Evolutionary conservation across 768 basidiomycete species (phyloP), one percentile per base, ranked within the genome.

Genomic region (Macrolepiota dolichaula): DNA sequence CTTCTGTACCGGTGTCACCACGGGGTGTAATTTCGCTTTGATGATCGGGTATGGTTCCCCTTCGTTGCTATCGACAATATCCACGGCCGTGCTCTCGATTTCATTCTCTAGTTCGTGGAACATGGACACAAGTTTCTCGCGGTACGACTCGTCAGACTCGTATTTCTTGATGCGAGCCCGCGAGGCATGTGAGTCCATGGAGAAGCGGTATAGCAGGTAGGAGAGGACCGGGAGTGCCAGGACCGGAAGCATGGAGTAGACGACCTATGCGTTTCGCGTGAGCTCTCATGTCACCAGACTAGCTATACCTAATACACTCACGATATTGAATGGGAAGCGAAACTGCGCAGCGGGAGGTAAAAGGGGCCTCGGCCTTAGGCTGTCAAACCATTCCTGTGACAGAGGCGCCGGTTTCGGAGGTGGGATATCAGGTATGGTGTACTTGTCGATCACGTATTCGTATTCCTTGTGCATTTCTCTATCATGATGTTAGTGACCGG

Each of bases 271-370:
- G 27, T 52, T 61, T 38, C 37, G 52, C 17, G 32, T 47, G 13
- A 61, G 37, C 22, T 29, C 38, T 15, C n/a, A 29, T 44, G 13
- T 37, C 15, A 25, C 10, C 3, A 13, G 42, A 7, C 12, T 5
- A 55, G 42, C 22, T 10, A 47, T 53, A 56, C 25, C 55, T 24
- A 42, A 11, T 2, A 22, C 7, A 73, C 87, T 59, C 65, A 94
- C 88, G 17, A 93, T 55, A 68, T 92, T 94, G 56, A 85, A 72
- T 2, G 92, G 92, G 63, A 91, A 91, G 1, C 72, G 70, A 38
- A 82, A 74, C 62, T 85, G 84, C 0, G 89, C 74, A 38, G 71
- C 69, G 1, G 91, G 87, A 0, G 89, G 87, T 1, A 93, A 65
- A 2, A 84, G 65, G 4, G 82, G 81, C 4, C 69, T 70, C 4